Base-by-base conservation (phyloP, 75 land plant genomes). In the Picea sitchensis region DNA sequence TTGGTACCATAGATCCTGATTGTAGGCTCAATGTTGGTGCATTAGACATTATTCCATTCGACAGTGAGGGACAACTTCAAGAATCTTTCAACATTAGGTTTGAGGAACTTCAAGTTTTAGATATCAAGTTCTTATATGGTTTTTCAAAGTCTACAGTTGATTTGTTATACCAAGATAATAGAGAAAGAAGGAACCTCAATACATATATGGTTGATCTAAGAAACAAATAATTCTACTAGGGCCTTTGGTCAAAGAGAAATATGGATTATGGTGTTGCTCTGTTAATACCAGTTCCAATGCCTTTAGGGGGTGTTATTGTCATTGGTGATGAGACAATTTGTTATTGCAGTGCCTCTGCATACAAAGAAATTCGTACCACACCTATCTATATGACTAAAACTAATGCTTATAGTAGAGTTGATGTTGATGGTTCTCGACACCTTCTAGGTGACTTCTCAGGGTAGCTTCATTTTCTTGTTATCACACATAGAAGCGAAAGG, bases 51-150 rank as follows among this genome's bases (percentile, higher is more conserved):
- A 83, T 83, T 54, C 87, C 87, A 36, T 80, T 86, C 54, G 87
- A 86, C 75, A 86, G 57, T 61, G 83, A 83, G 77, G 87, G 87
- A 17, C 85, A 86, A 51, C 86, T 86, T 30, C 77, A 86, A 76
- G 87, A 86, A 54, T 85, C 85, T n/a, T 86, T 86, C 68, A 86
- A 86, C 72, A 86, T 86, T 87, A 97, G 99, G 88, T 92, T 95
- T 81, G 99, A 97, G 80, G 99, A 97, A 79, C 94, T 97, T 68
- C 99, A 97, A 84, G 99, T 97, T 71, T 84, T 97, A 84, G 99
- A 97, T 83, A 93, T 97, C 79, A 95, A 97, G 78, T 97, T 97
- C 87, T 91, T 97, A 6, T 89, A 95, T 87, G 99, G 99, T 18
- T 97, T 92, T 78, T 58, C 88, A 80, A 93, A 90, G 65, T 98